phyloP scores from a whole-genome alignment of 2,329 filamentous ascomycete species.

The Sclerotinia spermophila region DNA sequence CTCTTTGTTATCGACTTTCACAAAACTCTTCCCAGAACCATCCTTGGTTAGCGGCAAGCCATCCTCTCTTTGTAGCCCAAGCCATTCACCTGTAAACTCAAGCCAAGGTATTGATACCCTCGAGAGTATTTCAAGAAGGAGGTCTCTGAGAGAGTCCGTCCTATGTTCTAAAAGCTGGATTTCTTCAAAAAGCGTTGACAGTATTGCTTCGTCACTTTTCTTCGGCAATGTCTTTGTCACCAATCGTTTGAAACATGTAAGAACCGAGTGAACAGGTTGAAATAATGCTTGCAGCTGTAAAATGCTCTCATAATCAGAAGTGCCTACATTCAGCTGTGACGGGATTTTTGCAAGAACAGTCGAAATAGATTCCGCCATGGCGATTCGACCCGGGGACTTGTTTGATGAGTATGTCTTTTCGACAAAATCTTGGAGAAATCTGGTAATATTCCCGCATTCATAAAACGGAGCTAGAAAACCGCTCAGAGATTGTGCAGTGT shows the following conservation, averaged over 20 bases:
- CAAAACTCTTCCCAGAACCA: slow-evolving; percentile 52
- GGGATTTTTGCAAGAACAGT: slow-evolving; percentile 37
- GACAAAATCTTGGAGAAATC: slow-evolving; percentile 33
- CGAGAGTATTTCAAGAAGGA: slow-evolving; percentile 64
- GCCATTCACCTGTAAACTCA: slow-evolving; percentile 67
- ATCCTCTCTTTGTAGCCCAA: slow-evolving; percentile 61
- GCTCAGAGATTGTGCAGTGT: slow-evolving; percentile 50
- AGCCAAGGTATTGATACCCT: slow-evolving; percentile 64
- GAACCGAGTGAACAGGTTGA: slow-evolving; percentile 32
- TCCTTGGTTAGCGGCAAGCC: slow-evolving; percentile 51
- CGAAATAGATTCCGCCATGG: slow-evolving; percentile 40
- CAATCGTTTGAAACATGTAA: slow-evolving; percentile 36
- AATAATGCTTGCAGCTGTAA: slow-evolving; percentile 37
- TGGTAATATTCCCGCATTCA: slow-evolving; percentile 38
- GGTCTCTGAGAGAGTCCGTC: slow-evolving; percentile 56
- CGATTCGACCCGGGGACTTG: slow-evolving; percentile 34
- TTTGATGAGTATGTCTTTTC: slow-evolving; percentile 32
- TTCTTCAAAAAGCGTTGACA: slow-evolving; percentile 59
- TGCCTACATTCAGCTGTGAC: slow-evolving; percentile 31
- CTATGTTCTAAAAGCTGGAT: slow-evolving; percentile 62
- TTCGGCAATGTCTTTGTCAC: slow-evolving; percentile 32
- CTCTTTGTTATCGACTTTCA: slow-evolving; percentile 53
- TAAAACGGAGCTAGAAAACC: slow-evolving; percentile 40
- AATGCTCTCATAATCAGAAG: slow-evolving; percentile 31
- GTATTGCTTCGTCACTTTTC: slow-evolving; percentile 55